Base-by-base conservation (phyloP, 2,329 filamentous ascomycete genomes). In the Colletotrichum graminicola region DNA sequence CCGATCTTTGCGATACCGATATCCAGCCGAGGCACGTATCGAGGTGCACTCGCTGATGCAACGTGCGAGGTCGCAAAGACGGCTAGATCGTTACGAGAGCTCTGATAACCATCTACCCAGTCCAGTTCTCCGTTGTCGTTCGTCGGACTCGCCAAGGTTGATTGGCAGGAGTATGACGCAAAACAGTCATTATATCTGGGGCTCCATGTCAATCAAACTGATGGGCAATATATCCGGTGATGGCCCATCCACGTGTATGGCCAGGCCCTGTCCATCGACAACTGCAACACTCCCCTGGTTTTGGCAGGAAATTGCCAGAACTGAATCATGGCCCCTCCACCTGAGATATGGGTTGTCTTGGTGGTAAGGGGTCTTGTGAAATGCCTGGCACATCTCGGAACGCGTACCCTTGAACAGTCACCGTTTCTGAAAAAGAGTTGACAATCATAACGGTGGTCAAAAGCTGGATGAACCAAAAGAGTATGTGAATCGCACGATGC, bases 101-200 rank as follows among this genome's bases (percentile, higher is more conserved):
- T 7, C 49, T 29, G 14, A 18, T n/a, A 54, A 36, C 29, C 34
- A 45, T 45, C 14, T 6, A n/a, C 45, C 32, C 8, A 16, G 34
- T 11, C 10, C 5, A 36, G n/a, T 56, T 34, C 39, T 34, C 54
- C 29, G 36, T 63, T 52, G 32, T 57, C 36, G 45, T 60, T 63
- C 52, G 52, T 63, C 68, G 68, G 65, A 62, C 45, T 63, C 52
- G 23, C 41, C 64, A 39, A 43, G 59, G 32, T 36, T 43, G 45
- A 32, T 39, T 43, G 52, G 29, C 36, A 34, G 45, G 45, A 43
- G 43, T 63, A 71, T 71, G 65, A 71, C 68, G 68, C 65, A 71
- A 63, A 55, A 63, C 29, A 68, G 34, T 57, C 54, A 71, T 71
- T 65, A 68, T 62, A 49, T 55, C 39, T 29, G 32, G 63, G 43